Evolutionary conservation across 345 rosid genomes (phyloP).

Genomic region (Laguncularia racemosa): DNA sequence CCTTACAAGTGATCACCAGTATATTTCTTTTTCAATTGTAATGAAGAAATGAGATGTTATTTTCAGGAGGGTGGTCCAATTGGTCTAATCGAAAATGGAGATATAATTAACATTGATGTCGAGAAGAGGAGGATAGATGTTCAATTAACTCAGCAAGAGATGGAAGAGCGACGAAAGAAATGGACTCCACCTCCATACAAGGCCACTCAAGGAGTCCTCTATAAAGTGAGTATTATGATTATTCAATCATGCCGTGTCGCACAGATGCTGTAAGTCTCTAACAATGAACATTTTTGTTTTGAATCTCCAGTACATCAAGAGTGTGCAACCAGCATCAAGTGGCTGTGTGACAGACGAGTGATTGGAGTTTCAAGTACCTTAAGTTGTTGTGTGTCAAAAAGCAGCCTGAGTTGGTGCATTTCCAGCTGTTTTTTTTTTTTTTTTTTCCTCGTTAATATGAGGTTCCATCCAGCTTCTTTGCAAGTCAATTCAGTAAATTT

Average conservation of each 20-base stretch:
- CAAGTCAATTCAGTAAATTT: too few species aligned
- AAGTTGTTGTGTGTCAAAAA: conserved; percentile 5
- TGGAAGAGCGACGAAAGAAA: conserved; percentile 57
- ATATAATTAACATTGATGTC: conserved; percentile 65
- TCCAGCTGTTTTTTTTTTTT: not conserved
- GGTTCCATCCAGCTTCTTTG: not conserved
- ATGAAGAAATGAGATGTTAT: too few species aligned
- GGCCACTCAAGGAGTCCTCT: conserved; percentile 61
- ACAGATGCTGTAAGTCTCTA: too few species aligned
- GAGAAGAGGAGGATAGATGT: conserved; percentile 68
- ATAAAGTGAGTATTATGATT: conserved; percentile 43
- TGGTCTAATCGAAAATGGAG: conserved; percentile 75
- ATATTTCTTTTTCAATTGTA: too few species aligned
- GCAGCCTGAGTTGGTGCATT: not conserved
- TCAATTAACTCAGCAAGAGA: conserved; percentile 46
- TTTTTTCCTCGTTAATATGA: not conserved
- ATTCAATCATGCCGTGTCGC: too few species aligned
- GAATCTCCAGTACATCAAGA: conserved; percentile 80
- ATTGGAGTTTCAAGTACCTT: not conserved
- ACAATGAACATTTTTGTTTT: not conserved
- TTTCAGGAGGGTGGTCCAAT: conserved; percentile 96
- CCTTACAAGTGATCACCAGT: too few species aligned
- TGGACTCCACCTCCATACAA: conserved; percentile 78
- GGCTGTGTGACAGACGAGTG: conserved; percentile 97
- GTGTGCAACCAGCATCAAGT: conserved; percentile 69